phyloP scores from a whole-genome alignment of 2,329 filamentous ascomycete species.

The Scytalidium lignicola region DNA sequence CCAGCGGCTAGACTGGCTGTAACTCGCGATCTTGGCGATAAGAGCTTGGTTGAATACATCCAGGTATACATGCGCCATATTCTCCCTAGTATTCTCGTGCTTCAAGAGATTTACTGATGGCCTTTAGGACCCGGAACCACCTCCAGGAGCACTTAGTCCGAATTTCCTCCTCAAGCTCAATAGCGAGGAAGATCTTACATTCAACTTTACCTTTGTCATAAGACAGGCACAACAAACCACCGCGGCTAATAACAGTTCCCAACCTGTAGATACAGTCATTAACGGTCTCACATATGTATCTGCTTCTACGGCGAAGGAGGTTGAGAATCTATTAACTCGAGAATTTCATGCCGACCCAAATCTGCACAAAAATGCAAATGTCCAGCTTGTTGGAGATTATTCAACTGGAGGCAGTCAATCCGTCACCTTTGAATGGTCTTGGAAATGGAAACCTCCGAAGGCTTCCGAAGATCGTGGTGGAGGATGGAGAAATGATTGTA shows the following conservation, averaged over 20 bases:
- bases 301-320: slow-evolving; percentile 76
- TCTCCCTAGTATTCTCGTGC: not conserved
- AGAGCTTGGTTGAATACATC: slow-evolving; percentile 78
- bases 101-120: not conserved
- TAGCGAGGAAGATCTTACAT: slow-evolving; percentile 88
- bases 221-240: slow-evolving; percentile 42
- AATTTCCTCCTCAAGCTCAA: slow-evolving; percentile 80
- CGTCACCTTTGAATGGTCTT: slow-evolving; percentile 89
- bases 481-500: slow-evolving; percentile 95
- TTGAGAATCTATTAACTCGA: slow-evolving; percentile 88
- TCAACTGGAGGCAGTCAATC: slow-evolving; percentile 76
- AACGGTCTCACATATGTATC: slow-evolving; percentile 90
- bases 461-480: slow-evolving; percentile 73
- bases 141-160: slow-evolving; percentile 44
- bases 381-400: slow-evolving; percentile 90
- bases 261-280: slow-evolving; percentile 68
- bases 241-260: slow-evolving; percentile 40
- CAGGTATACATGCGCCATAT: slow-evolving; percentile 57
- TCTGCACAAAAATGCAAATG: slow-evolving; percentile 93
- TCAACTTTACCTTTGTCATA: slow-evolving; percentile 88
- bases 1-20: slow-evolving; percentile 75
- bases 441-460: slow-evolving; percentile 95
- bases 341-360: slow-evolving; percentile 98
- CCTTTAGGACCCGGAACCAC: slow-evolving; percentile 69
- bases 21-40: slow-evolving; percentile 68